Percentiles rank a stretch among this genome's conserved stretches.
Evolutionary conservation across 306 rosid genomes (phyloP).

Genomic region (Mimosa pudica): DNA sequence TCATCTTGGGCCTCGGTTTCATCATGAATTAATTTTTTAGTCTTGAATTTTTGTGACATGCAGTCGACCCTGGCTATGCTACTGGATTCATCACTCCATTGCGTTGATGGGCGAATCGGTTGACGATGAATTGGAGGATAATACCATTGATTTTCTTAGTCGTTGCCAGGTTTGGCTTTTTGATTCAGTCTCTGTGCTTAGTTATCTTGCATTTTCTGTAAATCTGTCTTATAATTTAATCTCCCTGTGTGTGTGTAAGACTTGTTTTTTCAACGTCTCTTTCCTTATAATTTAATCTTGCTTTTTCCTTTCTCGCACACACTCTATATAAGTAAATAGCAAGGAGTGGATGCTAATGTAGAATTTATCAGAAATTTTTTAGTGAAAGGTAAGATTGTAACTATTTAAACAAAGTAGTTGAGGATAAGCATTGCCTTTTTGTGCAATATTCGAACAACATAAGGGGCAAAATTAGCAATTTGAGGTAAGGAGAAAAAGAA

Average conservation of each 20-base stretch:
- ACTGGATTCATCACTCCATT: conserved; percentile 86
- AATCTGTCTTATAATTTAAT: neutral
- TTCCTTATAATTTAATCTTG: neutral
- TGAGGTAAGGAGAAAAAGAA: neutral
- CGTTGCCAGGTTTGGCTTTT: conserved; percentile 75
- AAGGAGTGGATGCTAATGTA: neutral
- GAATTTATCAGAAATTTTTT: neutral
- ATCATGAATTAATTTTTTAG: too few species aligned
- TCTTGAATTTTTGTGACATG: conserved; percentile 26
- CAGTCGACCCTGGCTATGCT: conserved; percentile 98
- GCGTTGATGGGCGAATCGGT: conserved; percentile 72
- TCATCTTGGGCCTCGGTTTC: too few species aligned
- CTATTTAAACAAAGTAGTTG: neutral
- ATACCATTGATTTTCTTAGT: conserved; percentile 65
- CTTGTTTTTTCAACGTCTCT: neutral
- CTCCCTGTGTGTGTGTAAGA: neutral
- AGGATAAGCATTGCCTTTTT: neutral
- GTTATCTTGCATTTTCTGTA: neutral
- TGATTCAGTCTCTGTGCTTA: neutral
- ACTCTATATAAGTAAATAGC: neutral
- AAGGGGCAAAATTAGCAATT: neutral
- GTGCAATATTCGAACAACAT: neutral
- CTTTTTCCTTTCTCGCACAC: too few species aligned
- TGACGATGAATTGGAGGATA: conserved; percentile 56
- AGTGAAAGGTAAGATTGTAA: neutral